Evolutionary conservation across 345 rosid genomes (phyloP).

Genomic region (Ailanthus altissimus): DNA sequence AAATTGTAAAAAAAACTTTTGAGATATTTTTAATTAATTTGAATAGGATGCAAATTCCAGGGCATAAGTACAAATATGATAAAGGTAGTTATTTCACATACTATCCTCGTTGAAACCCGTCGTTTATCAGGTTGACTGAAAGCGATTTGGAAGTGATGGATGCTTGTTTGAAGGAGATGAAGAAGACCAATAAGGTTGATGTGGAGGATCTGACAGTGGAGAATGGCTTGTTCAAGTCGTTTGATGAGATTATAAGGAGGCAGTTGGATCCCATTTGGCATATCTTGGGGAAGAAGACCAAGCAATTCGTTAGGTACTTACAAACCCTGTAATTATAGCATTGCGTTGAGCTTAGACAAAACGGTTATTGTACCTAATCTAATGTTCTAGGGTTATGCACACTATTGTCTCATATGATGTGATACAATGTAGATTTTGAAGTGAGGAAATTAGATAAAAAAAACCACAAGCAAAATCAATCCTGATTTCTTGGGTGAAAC

Average conservation of each 20-base stretch:
- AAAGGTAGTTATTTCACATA: background rate
- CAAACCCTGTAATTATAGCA: background rate
- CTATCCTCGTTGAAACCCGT: background rate
- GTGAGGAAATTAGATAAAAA: background rate
- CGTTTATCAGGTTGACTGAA: constrained; percentile 23
- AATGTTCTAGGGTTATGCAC: no score
- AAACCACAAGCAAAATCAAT: background rate
- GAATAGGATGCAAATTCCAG: no score
- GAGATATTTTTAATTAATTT: background rate
- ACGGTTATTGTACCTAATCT: no score
- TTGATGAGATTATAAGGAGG: constrained; percentile 95
- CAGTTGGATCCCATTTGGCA: constrained; percentile 99
- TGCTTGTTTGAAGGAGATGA: constrained; percentile 96
- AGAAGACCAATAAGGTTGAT: constrained; percentile 91
- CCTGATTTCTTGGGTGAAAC: background rate
- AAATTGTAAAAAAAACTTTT: background rate
- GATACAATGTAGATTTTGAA: background rate
- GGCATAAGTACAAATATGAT: no score
- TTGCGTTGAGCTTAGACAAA: background rate
- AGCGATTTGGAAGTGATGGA: constrained; percentile 90
- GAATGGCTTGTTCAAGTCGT: constrained; percentile 93
- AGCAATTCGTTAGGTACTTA: constrained; percentile 87
- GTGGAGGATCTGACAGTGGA: constrained; percentile 95
- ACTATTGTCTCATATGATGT: background rate
- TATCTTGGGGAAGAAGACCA: constrained; percentile 86